A percentile compares a stretch with the other conserved stretches of the same genome.
phyloP scores from a whole-genome alignment of 129 eudicot genomes.

The Flaveria robusta region DNA sequence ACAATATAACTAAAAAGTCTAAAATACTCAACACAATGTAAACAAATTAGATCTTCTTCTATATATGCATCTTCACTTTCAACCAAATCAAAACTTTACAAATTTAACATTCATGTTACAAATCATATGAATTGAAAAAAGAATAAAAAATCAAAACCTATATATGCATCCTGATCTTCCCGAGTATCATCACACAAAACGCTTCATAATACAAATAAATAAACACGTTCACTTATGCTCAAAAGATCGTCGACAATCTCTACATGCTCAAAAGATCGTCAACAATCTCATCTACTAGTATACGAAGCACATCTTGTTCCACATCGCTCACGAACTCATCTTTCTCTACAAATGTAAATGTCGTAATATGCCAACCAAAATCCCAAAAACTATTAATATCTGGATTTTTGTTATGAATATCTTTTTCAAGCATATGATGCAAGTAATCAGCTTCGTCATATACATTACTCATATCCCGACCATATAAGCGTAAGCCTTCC shows the following conservation, averaged over 20 bases:
- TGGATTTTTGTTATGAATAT: conserved; percentile 44
- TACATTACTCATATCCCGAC: conserved; percentile 44
- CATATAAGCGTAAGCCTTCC: conserved; percentile 48
- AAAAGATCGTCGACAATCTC: background rate
- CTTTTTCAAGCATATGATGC: conserved; percentile 70
- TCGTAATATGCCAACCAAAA: conserved; percentile 59
- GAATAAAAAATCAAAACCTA: background rate
- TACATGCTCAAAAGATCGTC: conserved; percentile 39
- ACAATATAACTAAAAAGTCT: background rate
- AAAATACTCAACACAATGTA: background rate
- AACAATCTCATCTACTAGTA: conserved; percentile 64
- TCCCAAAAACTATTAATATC: conserved; percentile 80
- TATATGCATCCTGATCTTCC: background rate
- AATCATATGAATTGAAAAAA: background rate
- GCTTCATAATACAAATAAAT: conserved; percentile 31
- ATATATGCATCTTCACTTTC: background rate
- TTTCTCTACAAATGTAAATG: conserved; percentile 49
- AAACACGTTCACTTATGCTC: conserved; percentile 3
- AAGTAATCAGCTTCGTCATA: conserved; percentile 54
- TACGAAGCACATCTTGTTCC: conserved; percentile 58
- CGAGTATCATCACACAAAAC: background rate
- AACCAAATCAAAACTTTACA: background rate
- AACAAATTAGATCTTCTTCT: background rate
- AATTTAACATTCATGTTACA: background rate
- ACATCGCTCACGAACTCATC: conserved; percentile 65